These are phyloP conservation scores for Chlamydomonas asymmetrica DNA, from an alignment of 139 green algal species.

Conservation along the genomic window DNA sequence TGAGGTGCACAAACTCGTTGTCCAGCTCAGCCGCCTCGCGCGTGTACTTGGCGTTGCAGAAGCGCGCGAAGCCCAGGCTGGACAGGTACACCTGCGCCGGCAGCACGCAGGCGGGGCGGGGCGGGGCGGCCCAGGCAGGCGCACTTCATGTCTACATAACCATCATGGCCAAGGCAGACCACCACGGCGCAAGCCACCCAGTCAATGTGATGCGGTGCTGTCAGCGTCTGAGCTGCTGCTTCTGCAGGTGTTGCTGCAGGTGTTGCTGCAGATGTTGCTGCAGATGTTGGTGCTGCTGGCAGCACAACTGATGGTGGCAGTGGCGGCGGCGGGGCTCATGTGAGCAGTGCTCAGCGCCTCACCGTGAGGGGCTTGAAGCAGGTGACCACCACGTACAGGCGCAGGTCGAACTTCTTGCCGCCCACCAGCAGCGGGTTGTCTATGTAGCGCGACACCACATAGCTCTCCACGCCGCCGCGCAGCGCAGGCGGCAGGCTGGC, in stretches of 20 bases:
- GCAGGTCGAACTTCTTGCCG: slow-evolving; percentile 80
- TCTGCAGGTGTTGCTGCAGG: no score
- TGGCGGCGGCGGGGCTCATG: no score
- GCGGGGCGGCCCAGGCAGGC: no score
- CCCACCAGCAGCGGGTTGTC: slow-evolving; percentile 57
- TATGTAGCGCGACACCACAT: slow-evolving; percentile 66
- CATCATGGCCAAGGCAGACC: no score
- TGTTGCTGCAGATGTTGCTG: no score
- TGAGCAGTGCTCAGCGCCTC: no score
- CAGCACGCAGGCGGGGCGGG: background rate
- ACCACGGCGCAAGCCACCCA: no score
- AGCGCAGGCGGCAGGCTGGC: slow-evolving; percentile 36
- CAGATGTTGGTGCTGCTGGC: no score
- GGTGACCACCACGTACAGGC: slow-evolving; percentile 69
- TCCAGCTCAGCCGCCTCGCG: slow-evolving; percentile 42
- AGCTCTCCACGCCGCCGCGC: slow-evolving; percentile 45
- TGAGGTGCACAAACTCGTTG: slow-evolving; percentile 77
- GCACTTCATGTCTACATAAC: background rate
- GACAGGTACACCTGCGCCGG: slow-evolving; percentile 61
- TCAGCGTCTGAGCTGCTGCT: no score
- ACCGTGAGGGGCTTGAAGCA: slow-evolving; percentile 60
- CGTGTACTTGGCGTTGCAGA: slow-evolving; percentile 81
- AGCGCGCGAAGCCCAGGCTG: slow-evolving; percentile 72
- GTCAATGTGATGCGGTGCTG: no score
- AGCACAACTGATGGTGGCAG: no score